Percentiles rank a stretch among this genome's conserved stretches.
Conservation (phyloP, 768 basidiomycete genomes). For the Mrakia blollopis region DNA sequence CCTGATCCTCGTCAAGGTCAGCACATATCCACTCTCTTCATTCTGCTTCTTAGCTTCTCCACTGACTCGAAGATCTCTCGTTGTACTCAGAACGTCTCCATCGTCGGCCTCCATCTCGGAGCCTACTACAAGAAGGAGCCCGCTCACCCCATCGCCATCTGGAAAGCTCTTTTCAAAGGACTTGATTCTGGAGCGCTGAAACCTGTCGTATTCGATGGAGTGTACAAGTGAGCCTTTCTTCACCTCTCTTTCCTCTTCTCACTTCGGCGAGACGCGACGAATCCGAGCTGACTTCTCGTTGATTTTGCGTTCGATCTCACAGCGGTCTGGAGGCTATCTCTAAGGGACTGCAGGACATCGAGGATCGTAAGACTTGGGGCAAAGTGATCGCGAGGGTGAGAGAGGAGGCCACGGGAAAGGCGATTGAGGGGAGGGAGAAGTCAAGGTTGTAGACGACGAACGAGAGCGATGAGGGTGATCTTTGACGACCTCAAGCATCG, state of each 20-base stretch:
- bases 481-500: not conserved
- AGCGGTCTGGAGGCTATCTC: slow-evolving; percentile 58
- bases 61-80: slow-evolving; percentile 38
- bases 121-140: slow-evolving; percentile 66
- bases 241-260: not conserved
- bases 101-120: slow-evolving; percentile 85
- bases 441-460: not conserved
- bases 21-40: not conserved
- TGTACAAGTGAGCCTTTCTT: slow-evolving; percentile 49
- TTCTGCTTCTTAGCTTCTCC: no score
- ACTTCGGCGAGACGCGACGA: not conserved
- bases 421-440: not conserved
- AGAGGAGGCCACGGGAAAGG: slow-evolving; percentile 25
- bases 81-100: slow-evolving; percentile 74
- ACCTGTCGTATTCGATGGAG: slow-evolving; percentile 7
- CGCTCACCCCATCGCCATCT: slow-evolving; percentile 59
- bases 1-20: slow-evolving; percentile 62
- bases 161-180: slow-evolving; percentile 65
- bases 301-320: not conserved
- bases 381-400: slow-evolving; percentile 67
- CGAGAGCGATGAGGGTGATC: not conserved
- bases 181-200: slow-evolving; percentile 53
- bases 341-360: slow-evolving; percentile 69
- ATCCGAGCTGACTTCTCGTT: not conserved
- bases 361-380: slow-evolving; percentile 84